Evolutionary conservation across 2,329 filamentous ascomycete genomes (phyloP).

Genomic region (Aspergillus jensenii): DNA sequence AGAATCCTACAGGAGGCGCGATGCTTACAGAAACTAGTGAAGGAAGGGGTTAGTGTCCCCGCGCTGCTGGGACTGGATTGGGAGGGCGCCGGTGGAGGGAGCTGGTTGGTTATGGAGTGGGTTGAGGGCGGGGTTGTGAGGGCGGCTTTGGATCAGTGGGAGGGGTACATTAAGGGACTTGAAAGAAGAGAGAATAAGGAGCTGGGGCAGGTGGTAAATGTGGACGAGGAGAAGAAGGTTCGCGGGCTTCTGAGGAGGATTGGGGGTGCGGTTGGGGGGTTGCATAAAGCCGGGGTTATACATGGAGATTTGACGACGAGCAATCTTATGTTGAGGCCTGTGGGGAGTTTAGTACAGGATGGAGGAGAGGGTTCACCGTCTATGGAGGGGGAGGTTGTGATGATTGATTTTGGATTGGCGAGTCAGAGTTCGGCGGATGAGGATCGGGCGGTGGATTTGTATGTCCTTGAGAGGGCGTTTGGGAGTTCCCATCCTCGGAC

Average conservation of each 20-base stretch:
- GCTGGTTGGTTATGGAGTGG: constrained; percentile 85
- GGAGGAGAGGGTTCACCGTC: constrained; percentile 24
- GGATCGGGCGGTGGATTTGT: constrained; percentile 92
- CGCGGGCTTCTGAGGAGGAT: constrained; percentile 67
- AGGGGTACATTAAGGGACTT: constrained; percentile 50
- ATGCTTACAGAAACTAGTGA: constrained; percentile 74
- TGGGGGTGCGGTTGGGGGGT: constrained; percentile 66
- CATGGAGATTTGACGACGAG: constrained; percentile 97
- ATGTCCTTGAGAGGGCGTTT: constrained; percentile 93
- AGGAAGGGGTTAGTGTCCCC: constrained; percentile 79
- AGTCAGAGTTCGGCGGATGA: constrained; percentile 80
- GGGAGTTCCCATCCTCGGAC: constrained; percentile 89
- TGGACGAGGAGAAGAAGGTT: constrained; percentile 52
- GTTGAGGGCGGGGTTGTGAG: constrained; percentile 71
- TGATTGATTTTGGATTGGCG: constrained; percentile 94
- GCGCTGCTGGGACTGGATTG: constrained; percentile 70
- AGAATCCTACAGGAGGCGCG: constrained; percentile 87
- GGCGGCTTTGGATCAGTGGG: constrained; percentile 66
- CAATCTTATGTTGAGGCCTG: constrained; percentile 79
- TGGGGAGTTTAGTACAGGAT: constrained; percentile 9
- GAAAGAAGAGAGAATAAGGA: constrained; percentile 29
- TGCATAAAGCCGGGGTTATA: constrained; percentile 84
- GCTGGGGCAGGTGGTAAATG: background rate
- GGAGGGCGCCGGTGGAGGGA: constrained; percentile 55
- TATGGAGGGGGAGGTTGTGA: constrained; percentile 71